These are phyloP conservation scores for Amanita inopinata DNA, from an alignment of 768 basidiomycete genomes.

Conservation along the genomic window DNA sequence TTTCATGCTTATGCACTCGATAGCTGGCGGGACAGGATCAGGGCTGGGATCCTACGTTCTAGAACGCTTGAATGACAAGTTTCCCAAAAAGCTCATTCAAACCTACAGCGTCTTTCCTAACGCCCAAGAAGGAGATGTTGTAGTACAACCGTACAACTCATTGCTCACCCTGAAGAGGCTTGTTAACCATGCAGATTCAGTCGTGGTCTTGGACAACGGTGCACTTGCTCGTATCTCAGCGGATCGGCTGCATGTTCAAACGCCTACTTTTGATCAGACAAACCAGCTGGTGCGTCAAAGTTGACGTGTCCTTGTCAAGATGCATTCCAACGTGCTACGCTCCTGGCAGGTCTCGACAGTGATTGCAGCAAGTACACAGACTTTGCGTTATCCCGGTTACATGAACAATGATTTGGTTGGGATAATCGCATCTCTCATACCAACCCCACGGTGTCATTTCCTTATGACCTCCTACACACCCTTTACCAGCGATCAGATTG, in stretches of 20 bases:
- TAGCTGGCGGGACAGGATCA: conserved; percentile 97
- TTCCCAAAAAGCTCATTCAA: conserved; percentile 98
- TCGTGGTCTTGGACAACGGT: conserved; percentile 95
- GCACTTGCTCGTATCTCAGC: conserved; percentile 89
- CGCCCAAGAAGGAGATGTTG: conserved; percentile 87
- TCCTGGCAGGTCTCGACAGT: conserved; percentile 81
- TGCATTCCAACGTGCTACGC: not conserved
- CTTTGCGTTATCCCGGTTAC: conserved; percentile 93
- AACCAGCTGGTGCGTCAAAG: conserved; percentile 65
- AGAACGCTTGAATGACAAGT: conserved; percentile 93
- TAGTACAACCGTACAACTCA: conserved; percentile 98
- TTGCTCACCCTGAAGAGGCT: conserved; percentile 87
- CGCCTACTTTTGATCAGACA: conserved; percentile 83
- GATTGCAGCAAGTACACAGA: conserved; percentile 96
- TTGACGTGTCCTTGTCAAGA: not conserved
- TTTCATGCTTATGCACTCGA: conserved; percentile 98
- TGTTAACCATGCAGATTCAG: conserved; percentile 93
- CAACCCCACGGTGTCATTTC: conserved; percentile 96
- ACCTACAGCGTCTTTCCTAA: conserved; percentile 99
- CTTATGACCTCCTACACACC: conserved; percentile 99
- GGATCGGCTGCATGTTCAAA: conserved; percentile 83
- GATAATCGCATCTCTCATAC: conserved; percentile 93
- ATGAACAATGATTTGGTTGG: conserved; percentile 99
- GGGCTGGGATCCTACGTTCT: conserved; percentile 97
- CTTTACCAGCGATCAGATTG: conserved; percentile 93